Evolutionary conservation across 495 filamentous ascomycete genomes (phyloP), one percentile per base, ranked within the genome.

Genomic region (Lichina pygmaea): DNA sequence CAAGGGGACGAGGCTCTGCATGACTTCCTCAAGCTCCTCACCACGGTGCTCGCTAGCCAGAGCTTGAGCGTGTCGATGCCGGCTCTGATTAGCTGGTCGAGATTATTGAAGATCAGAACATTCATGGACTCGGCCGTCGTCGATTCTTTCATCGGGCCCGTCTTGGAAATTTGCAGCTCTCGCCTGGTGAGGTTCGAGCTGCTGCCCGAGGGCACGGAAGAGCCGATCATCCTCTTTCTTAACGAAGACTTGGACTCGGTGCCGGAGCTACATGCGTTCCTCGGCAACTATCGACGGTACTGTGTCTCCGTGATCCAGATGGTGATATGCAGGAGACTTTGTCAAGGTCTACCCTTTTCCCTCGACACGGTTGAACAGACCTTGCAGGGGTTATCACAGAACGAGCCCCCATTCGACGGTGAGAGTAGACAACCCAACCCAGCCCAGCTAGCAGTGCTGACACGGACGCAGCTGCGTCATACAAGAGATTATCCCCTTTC

Each of bases 281-380:
- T 95, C n/a, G 86, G 89, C 0, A 95, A 95, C 53, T 99, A 94
- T 56, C 67, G 86, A 17, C 72, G 91, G 42, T 95, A 91, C 52
- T 89, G 85, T 56, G 71, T 72, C 9, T 73, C 76, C 33, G 72
- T 93, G 6, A 78, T 95, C 42, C 85, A 94, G 58, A 66, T 65
- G 32, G 81, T 94, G 43, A 81, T 86, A 13, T 66, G 77, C 41
- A 73, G 77, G 48, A 71, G 78, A 48, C 75, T 84, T 10, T 68
- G 78, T 38, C 89, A 95, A 48, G 85, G 85, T 1, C 75, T 95
- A 50, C 69, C 73, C 43, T 80, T 92, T 57, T 91, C 94, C 40
- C 67, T 95, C 34, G 63, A 64, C 13, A 72, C 78, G 53, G 77
- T 85, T 41, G 77, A 89, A 48, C 68, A 63, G 39, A 71, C 80